Evolutionary conservation across 164 flowering plant genomes (phyloP).

Genomic region (Pachysandra terminalis): DNA sequence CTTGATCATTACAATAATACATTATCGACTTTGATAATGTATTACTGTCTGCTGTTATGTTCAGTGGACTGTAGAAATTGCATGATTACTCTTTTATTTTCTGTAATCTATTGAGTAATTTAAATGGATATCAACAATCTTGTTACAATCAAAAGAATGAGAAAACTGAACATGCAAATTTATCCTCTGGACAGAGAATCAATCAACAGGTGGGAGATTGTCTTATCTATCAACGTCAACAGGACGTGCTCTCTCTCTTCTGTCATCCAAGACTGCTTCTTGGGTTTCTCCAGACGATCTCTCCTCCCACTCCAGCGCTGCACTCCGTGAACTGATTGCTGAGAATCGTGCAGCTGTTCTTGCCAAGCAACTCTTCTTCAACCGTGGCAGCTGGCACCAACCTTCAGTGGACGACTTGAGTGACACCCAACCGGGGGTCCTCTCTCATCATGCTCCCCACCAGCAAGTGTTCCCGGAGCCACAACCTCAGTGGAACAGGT

Average conservation of each 20-base stretch:
- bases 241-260: slow-evolving; percentile 85
- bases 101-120: too few species aligned
- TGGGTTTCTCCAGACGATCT: slow-evolving; percentile 46
- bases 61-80: too few species aligned
- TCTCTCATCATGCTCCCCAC: background rate
- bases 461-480: slow-evolving; percentile 26
- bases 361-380: slow-evolving; percentile 40
- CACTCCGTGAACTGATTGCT: slow-evolving; percentile 62
- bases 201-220: slow-evolving; percentile 28
- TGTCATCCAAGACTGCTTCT: slow-evolving; percentile 48
- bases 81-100: too few species aligned
- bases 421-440: slow-evolving; percentile 6
- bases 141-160: too few species aligned
- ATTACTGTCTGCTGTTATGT: too few species aligned
- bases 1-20: too few species aligned
- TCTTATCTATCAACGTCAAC: slow-evolving; percentile 28
- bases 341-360: slow-evolving; percentile 61
- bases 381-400: slow-evolving; percentile 24
- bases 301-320: slow-evolving; percentile 59
- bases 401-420: slow-evolving; percentile 17
- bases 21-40: too few species aligned
- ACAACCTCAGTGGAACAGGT: slow-evolving; percentile 28
- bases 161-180: too few species aligned
- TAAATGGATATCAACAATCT: too few species aligned
- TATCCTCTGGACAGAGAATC: slow-evolving; percentile 15